Base-by-base conservation (phyloP, 176 grass and related monocot genomes). In the Rhynchospora pubera region DNA sequence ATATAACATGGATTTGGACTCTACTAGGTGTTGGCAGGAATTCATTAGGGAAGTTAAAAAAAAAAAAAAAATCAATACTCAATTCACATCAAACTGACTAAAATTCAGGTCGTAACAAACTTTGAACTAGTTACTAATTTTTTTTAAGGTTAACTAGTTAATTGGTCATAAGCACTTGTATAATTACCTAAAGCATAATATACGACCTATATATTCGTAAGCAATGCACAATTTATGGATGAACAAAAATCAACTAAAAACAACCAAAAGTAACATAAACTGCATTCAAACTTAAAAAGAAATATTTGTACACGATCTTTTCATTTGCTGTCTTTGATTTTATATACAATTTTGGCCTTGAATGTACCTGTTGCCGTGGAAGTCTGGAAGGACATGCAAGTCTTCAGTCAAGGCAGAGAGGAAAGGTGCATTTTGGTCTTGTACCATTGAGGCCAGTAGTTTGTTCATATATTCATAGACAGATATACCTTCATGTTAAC, bases 291-390 rank as follows among this genome's bases (percentile, higher is more conserved):
- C 42, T 69, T 19, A 71, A 11, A n/a, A 39, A 1, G 9, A 9
- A 71, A 10, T 42, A 18, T 10, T 74, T 51, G 9, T 52, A 74
- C 39, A 14, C n/a, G 9, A 1, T 26, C 0, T 74, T 74, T 74
- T 46, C 9, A 18, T 52, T 74, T 28, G 46, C 21, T 6, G 39
- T 28, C 24, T 24, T 74, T 26, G n/a, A 48, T 51, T 46, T 74
- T 52, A 6, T 74, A 7, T 7, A 51, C 15, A 52, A 74, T 19
- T 52, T 52, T 30, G 45, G n/a, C 53, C 11, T 62, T 52, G 34
- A 79, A 84, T 80, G 80, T 91, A 98, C 92, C 92, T 85, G 64
- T 94, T 98, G 72, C 95, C 95, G 78, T 98, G 95, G 83, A 98
- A 98, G 81, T 94, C 95, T 62, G 90, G 92, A 87, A 98, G 92